Evolutionary conservation across 1,139 yeast species (phyloP).

Genomic region (Torulaspora pretoriensis): DNA sequence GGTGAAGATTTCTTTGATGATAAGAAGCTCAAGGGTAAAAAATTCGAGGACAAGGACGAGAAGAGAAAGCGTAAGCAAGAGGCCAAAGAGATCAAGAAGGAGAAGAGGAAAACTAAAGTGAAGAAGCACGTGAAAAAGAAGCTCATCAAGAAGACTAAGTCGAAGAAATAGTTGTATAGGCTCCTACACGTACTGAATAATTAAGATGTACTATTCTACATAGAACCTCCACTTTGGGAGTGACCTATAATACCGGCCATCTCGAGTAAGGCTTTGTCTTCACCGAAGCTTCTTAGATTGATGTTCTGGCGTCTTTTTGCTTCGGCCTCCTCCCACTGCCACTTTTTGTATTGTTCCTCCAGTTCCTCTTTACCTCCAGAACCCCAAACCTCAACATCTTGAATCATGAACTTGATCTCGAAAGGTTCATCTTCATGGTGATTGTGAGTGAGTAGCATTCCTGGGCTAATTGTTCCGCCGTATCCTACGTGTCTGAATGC

Average conservation of each 20-base stretch:
- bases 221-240: slow-evolving; percentile 59
- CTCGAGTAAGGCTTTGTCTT: slow-evolving; percentile 80
- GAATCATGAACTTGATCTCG: slow-evolving; percentile 68
- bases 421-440: slow-evolving; percentile 35
- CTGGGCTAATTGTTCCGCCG: slow-evolving; percentile 46
- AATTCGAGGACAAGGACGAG: slow-evolving; percentile 75
- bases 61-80: slow-evolving; percentile 82
- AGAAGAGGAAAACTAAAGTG: slow-evolving; percentile 84
- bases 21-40: slow-evolving; percentile 59
- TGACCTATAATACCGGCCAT: slow-evolving; percentile 88
- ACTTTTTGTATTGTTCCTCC: slow-evolving; percentile 66
- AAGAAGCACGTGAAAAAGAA: slow-evolving; percentile 89
- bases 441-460: slow-evolving; percentile 23
- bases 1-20: slow-evolving; percentile 38
- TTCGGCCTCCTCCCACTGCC: slow-evolving; percentile 92
- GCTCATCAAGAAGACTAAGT: slow-evolving; percentile 51
- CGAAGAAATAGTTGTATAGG: slow-evolving; percentile 27
- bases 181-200: background rate
- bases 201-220: slow-evolving; percentile 25
- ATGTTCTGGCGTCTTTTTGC: slow-evolving; percentile 73
- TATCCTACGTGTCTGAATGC: slow-evolving; percentile 65
- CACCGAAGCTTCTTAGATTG: slow-evolving; percentile 62
- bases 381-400: slow-evolving; percentile 89
- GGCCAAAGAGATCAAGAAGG: slow-evolving; percentile 78
- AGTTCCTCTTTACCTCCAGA: slow-evolving; percentile 74